Base-by-base conservation (phyloP, 768 basidiomycete genomes). In the Hygrophorus russula region DNA sequence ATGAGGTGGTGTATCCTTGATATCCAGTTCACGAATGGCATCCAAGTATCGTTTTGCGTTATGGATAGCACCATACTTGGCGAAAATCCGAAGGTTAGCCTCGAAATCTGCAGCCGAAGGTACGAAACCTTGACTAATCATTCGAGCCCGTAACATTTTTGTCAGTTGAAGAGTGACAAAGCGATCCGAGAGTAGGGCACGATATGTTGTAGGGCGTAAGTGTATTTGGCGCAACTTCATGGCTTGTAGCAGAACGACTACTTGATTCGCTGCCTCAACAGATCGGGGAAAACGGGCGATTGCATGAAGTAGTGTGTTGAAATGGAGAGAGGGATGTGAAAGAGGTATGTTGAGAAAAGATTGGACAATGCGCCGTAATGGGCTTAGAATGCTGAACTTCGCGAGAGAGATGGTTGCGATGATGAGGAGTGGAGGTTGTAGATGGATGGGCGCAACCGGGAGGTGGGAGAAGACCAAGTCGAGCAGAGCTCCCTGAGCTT, bases 271-370 rank as follows among this genome's bases (percentile, higher is more conserved):
- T 1, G 56, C 62, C 5, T 69, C 62, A 0, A 57, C 53, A 12
- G 61, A 56, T 3, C 63, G 60, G 11, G 68, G 66, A 38, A 64
- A 59, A 41, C 52, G 51, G 0, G 77, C 64, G 18, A 80, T 56
- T 4, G 74, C 69, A 39, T 67, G 66, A 14, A 80, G 67, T 38
- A 80, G 58, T 40, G 70, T 62, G 50, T 80, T 80, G 61, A 71
- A 78, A 42, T 69, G 59, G 19, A 63, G 50, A 27, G 48, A 34
- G 14, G 48, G 39, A 46, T 65, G 40, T 32, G 59, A 53, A 28
- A 67, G 44, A 12, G 55, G 51, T 2, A 63, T 60, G 24, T 46
- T 49, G 17, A 74, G 58, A 46, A 77, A 69, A 11, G 58, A 55
- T 28, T 69, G 56, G 8, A 74, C 52, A 18, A 79, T 50, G 11